Conservation (phyloP, 176 grass and related monocot species). For the Cenchrus americanus region DNA sequence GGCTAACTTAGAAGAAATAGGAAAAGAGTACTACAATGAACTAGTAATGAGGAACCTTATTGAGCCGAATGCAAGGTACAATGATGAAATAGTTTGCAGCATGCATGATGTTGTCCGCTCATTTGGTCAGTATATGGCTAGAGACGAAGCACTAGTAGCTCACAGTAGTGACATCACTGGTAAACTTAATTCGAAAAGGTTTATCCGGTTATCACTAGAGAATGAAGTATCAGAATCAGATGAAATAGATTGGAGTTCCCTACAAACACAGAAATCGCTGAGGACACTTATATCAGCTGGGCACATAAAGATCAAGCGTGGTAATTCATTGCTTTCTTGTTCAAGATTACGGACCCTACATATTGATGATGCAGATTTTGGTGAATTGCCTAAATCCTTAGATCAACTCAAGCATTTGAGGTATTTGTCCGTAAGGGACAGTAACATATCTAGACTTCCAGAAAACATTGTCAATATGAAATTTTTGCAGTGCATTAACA, state of each 20-base stretch:
- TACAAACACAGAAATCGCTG: neutral
- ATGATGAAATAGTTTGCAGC: neutral
- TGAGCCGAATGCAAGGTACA: neutral
- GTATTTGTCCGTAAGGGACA: neutral
- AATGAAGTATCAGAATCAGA: neutral
- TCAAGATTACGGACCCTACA: neutral
- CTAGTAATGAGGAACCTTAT: conserved; percentile 39
- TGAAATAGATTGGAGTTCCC: neutral
- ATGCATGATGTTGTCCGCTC: conserved; percentile 33
- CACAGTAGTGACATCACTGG: no score
- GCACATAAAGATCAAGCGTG: neutral
- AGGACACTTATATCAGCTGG: conserved; percentile 24
- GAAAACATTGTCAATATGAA: neutral
- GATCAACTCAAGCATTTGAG: neutral
- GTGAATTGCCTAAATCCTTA: neutral
- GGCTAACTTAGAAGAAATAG: neutral
- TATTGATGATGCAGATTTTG: neutral
- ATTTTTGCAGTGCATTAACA: neutral
- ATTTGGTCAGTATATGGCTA: conserved; percentile 32
- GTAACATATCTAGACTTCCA: neutral
- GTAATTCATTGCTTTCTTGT: neutral
- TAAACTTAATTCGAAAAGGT: neutral
- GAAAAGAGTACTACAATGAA: neutral
- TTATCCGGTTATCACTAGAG: neutral
- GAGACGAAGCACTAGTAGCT: neutral